Base-by-base conservation (phyloP, 225 moss, liverwort and hornwort genomes). In the Ulota crispa region DNA sequence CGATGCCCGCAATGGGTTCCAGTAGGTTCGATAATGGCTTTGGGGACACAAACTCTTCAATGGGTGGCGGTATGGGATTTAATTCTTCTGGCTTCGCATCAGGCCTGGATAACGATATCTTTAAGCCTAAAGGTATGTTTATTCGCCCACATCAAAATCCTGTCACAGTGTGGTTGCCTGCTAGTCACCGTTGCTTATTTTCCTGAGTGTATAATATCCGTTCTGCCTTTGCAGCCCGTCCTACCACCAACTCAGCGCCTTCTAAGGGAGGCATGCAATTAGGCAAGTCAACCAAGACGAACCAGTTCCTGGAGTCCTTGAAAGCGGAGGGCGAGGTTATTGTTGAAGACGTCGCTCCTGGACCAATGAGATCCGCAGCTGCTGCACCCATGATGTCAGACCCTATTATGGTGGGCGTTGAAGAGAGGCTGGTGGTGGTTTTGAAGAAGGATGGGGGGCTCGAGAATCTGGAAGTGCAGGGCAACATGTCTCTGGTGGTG, bases 271-370 rank as follows among this genome's bases (percentile, higher is more conserved):
- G 99, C 80, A 99, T 96, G 96, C 96, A 99, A 83, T 82, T 99
- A 76, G 96, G 99, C 85, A 99, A 99, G 89, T 99, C 94, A 64
- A 94, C 94, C 12, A 99, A 99, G 89, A 84, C 99, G 78, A 99
- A 93, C 61, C 96, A 99, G 85, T 95, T 96, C 75, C 83, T 99
- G 84, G 96, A 99, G 84, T 93, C 95, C 9, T 83, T 99, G 39
- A 96, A 99, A 82, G 96, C 96, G 37, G 99, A 96, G 84, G 99
- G 99, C 79, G 99, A 96, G 72, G 94, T 92, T 32, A 93, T 99
- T 73, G 96, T 94, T 64, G 99, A 99, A 78, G 94, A 96, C 73
- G 85, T 88, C 72, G 90, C 89, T 37, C 90, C 92, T 62, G 99
- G 99, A 82, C 89, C 96, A 45, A 42, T 82, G 16, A 81, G 86